Conservation (phyloP, 2,329 filamentous ascomycete species). For the Rhytidhysteron rufulum region DNA sequence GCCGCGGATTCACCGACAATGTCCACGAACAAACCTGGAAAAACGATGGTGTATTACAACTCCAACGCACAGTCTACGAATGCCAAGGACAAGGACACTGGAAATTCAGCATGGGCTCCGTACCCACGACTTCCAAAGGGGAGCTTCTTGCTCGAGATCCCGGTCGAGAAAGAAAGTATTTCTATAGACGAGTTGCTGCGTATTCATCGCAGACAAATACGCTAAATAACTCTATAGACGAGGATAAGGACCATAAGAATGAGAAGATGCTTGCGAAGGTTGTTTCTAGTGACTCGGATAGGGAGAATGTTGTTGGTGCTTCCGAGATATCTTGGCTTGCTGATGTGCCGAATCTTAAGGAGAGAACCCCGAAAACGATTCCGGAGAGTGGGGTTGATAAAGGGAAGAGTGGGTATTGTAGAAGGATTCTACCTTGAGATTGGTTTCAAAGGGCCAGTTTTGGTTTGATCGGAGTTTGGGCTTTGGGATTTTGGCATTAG, state of each 20-base stretch:
- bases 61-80: background rate
- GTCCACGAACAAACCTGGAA: background rate
- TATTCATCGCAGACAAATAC: background rate
- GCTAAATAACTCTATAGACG: background rate
- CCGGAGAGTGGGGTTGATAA: background rate
- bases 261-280: background rate
- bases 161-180: background rate
- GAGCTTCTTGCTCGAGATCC: background rate
- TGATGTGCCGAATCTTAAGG: background rate
- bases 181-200: background rate
- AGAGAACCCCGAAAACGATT: background rate
- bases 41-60: background rate
- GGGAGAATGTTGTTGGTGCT: too few relatives aligned
- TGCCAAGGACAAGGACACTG: background rate
- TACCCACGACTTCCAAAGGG: background rate
- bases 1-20: background rate
- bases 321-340: background rate
- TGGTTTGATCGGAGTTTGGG: background rate
- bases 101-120: background rate
- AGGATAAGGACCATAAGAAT: background rate
- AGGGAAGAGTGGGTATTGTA: background rate
- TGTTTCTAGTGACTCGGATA: background rate
- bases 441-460: background rate
- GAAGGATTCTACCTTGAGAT: background rate
- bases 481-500: too few relatives aligned